Base-by-base conservation (phyloP, 2,329 filamentous ascomycete species). In the Shiraia bambusicola region DNA sequence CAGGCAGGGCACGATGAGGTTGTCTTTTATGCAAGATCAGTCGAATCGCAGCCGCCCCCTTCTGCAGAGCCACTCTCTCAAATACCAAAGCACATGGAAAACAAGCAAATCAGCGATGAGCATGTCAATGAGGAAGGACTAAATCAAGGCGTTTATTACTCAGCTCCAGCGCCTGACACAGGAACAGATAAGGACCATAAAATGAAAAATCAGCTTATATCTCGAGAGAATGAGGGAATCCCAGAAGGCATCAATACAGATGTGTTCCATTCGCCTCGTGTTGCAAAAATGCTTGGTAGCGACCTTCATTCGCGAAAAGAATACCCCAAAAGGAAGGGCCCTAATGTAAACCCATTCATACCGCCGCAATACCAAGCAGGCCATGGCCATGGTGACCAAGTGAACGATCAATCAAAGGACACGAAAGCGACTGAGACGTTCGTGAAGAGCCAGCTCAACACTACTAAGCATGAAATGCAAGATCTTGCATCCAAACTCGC, bases 251-350 rank as follows among this genome's bases (percentile, higher is more conserved):
- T 83, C 55, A 76, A 84, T 56, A 75, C 76, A 4, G 76, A 81
- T 50, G 65, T 86, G 0, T 86, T 86, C 57, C 78, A 79, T 41
- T 85, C 78, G 40, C 77, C 76, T 3, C 74, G 73, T 40, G 77
- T 83, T 14, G 77, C 80, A 19, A 75, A 69, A 45, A 72, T 80
- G 63, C 67, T 85, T 11, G 75, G 77, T 22, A 72, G 72, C 22
- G 72, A 76, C 26, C 59, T 58, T 5, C 59, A 65, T 40, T 58
- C 61, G 11, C 49, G 54, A n/a, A 66, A 65, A 33, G 56, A 60
- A 42, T 56, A 60, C 26, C 47, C 69, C 12, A 47, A 69, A 34
- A 66, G 67, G 28, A 63, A 51, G 35, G 56, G 59, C 10, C 33
- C 39, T 13, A 57, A 58, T 14, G 53, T 46, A 24, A 64, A 61